Percentiles rank a stretch among this genome's conserved stretches.
Evolutionary conservation across 1,284 basidiomycete genomes (phyloP).

Genomic region (Apiotrichum akiyoshidainum): DNA sequence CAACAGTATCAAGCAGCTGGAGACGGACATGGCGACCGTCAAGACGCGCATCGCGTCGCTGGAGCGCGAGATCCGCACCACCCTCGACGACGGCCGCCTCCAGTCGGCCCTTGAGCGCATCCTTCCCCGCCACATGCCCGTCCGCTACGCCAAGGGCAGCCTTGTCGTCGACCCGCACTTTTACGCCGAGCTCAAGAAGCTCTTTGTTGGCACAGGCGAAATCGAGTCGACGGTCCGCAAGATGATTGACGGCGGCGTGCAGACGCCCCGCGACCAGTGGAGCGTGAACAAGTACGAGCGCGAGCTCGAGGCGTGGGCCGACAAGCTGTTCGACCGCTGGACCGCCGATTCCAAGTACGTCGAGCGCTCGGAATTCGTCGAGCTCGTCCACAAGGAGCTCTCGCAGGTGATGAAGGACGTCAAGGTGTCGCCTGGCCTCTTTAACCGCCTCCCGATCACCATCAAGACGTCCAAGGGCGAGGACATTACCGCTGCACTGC

Average conservation of each 20-base stretch:
- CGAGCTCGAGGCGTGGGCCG: slow-evolving; percentile 45
- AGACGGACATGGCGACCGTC: slow-evolving; percentile 27
- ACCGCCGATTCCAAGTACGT: slow-evolving; percentile 33
- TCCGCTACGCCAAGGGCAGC: slow-evolving; percentile 46
- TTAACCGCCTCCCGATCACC: slow-evolving; percentile 41
- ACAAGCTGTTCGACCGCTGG: slow-evolving; percentile 41
- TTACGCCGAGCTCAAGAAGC: slow-evolving; percentile 53
- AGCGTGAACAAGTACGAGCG: slow-evolving; percentile 41
- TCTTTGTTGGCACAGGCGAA: slow-evolving; percentile 46
- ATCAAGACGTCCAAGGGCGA: slow-evolving; percentile 73
- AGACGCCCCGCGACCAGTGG: slow-evolving; percentile 4
- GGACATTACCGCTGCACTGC: slow-evolving; percentile 68
- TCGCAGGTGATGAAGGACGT: slow-evolving; percentile 28
- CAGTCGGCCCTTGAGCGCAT: slow-evolving; percentile 46
- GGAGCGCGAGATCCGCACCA: slow-evolving; percentile 58
- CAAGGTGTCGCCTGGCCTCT: slow-evolving; percentile 15
- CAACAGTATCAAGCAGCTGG: slow-evolving; percentile 9
- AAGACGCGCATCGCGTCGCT: slow-evolving; percentile 59
- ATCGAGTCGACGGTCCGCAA: slow-evolving; percentile 27
- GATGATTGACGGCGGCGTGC: slow-evolving; percentile 12
- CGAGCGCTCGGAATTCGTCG: slow-evolving; percentile 33
- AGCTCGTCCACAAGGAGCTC: slow-evolving; percentile 27
- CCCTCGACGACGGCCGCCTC: slow-evolving; percentile 41
- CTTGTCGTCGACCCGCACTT: slow-evolving; percentile 53
- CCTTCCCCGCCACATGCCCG: slow-evolving; percentile 51